Base-by-base conservation (phyloP, 2,329 filamentous ascomycete species). In the Aspergillus sp. region DNA sequence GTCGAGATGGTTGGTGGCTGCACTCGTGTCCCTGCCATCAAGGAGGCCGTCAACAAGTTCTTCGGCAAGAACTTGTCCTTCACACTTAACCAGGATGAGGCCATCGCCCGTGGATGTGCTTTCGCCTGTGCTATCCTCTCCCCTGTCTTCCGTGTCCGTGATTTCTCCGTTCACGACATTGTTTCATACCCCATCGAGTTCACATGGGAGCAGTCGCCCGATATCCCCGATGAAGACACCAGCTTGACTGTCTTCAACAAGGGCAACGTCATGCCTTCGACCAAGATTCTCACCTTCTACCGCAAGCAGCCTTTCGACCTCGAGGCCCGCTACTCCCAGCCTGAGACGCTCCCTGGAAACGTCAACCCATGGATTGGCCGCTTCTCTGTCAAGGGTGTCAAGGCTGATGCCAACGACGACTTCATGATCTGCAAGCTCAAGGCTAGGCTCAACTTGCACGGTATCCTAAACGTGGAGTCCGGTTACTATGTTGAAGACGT, bases 341-440 rank as follows among this genome's bases (percentile, higher is more conserved):
- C 93, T 18, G 91, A 96, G 45, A 78, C 83, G 54, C 86, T 99
- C 8, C 95, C 95, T 17, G 92, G 93, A 70, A 96, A 93, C 83
- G 83, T 89, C 61, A 91, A 91, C 74, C 90, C 95, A 48, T 98
- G 93, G 90, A 97, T 99, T 66, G 95, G 95, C 56, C 88, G 91
- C 64, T 99, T 99, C 82, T 96, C 93, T 42, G 92, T 99, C 75
- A 99, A 99, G 85, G 90, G 90, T 45, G 93, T 99, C 72, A 93
- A 97, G 84, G 89, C 91, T 41, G 91, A 96, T 72, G 85, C 88
- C 65, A 93, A 95, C 74, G 91, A 96, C 59, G 95, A 98, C 74
- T 99, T 98, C 77, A 98, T 99, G 93, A 96, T 98, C 71, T 99
- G 95, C 89, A 99, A 99, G 83, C 88, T 99, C 62, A 98, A 98